Base-by-base conservation (phyloP, 257 asterid genomes). In the Cynanchum wilfordii region DNA sequence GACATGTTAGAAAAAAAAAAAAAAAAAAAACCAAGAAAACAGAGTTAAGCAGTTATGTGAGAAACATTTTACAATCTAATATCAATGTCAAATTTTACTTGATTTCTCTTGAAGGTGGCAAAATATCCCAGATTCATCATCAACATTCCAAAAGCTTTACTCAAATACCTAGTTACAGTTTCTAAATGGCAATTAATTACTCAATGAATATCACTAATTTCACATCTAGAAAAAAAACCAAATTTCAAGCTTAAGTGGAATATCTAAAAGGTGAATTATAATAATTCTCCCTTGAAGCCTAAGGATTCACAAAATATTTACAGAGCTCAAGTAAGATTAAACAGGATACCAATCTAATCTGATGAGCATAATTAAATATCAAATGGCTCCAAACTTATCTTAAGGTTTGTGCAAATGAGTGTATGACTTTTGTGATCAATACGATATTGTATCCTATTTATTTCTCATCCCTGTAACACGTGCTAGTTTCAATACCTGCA, bases 281-380 rank as follows among this genome's bases (percentile, higher is more conserved):
- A 42, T 42, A 8, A 42, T 7, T 42, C 10, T 42, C 47, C 7
- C 47, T 7, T 7, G 45, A 40, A 40, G 45, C 45, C 45, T 40
- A 40, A 40, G 38, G 38, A 8, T 40, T 40, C 45, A 40, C 45
- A 40, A 40, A 40, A 6, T 40, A 40, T 40, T 7, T 40, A 40
- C 45, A 40, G 45, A 40, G 98, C 83, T 92, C 98, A 86, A 92
- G 80, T 92, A 92, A 70, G 96, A 92, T 82, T 92, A 96, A 71
- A 92, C 98, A 25, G 96, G 92, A 81, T 89, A 92, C 33, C 96
- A 86, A 57, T 89, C 85, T 93, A 92, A 80, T 88, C 97, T 91
- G 86, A 68, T 49, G 66, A 62, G 38, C 66, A 19, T 33, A 63
- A 62, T 33, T 30, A 63, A 63, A 33, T 24, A 9, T 63, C 47